These are phyloP conservation scores for Neurospora discreta DNA, from an alignment of 495 filamentous ascomycete species.

Conservation along the genomic window DNA sequence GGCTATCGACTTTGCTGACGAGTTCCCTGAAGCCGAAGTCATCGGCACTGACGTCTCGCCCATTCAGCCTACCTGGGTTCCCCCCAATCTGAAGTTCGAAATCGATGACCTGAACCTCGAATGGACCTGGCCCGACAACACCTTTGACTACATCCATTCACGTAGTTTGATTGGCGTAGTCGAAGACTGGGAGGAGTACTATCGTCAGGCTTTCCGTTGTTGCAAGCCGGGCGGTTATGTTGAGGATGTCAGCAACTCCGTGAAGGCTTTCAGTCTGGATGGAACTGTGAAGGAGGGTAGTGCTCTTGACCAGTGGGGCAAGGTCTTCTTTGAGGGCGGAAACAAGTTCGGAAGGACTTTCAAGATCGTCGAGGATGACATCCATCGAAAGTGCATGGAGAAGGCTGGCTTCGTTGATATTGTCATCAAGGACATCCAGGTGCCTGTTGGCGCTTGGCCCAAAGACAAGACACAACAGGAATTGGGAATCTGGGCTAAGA, in stretches of 20 bases:
- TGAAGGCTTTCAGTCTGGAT: slow-evolving; percentile 14
- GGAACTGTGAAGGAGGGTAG: slow-evolving; percentile 18
- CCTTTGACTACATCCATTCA: slow-evolving; percentile 56
- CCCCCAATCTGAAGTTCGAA: slow-evolving; percentile 42
- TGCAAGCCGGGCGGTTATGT: slow-evolving; percentile 30
- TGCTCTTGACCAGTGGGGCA: slow-evolving; percentile 20
- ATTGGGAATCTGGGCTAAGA: slow-evolving; percentile 25
- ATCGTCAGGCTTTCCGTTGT: slow-evolving; percentile 19
- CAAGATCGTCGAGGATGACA: slow-evolving; percentile 22
- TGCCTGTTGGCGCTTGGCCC: slow-evolving; percentile 37
- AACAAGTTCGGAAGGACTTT: slow-evolving; percentile 8
- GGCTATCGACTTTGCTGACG: slow-evolving; percentile 28
- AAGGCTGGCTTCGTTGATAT: slow-evolving; percentile 47
- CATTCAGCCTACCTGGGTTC: slow-evolving; percentile 42
- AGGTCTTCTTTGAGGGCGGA: slow-evolving; percentile 15
- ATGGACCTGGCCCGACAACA: slow-evolving; percentile 37
- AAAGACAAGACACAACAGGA: slow-evolving; percentile 33
- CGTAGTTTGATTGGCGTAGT: slow-evolving; percentile 45
- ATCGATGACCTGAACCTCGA: slow-evolving; percentile 44
- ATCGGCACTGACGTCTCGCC: slow-evolving; percentile 52
- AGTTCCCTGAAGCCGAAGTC: slow-evolving; percentile 38
- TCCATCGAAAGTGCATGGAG: slow-evolving; percentile 44
- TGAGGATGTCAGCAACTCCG: slow-evolving; percentile 15
- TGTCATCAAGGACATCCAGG: slow-evolving; percentile 10
- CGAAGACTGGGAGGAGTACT: slow-evolving; percentile 38